Evolutionary conservation across 495 filamentous ascomycete genomes (phyloP).

Genomic region (Xylaria grammica): DNA sequence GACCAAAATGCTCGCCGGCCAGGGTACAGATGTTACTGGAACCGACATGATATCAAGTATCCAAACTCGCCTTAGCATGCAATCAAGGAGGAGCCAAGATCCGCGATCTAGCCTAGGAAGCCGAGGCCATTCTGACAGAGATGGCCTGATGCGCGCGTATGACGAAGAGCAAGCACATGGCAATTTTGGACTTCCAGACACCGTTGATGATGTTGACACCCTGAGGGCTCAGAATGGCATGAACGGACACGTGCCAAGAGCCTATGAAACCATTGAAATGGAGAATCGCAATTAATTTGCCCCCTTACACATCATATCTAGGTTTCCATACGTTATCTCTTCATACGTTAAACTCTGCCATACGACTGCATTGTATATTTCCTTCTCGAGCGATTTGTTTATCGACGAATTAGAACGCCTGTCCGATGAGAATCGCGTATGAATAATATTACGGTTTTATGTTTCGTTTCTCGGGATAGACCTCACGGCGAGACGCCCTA

Average conservation of each 20-base stretch:
- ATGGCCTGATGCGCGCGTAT: slow-evolving; percentile 82
- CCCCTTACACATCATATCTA: not conserved
- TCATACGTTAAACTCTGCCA: slow-evolving; percentile 17
- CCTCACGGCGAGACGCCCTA: slow-evolving; percentile 25
- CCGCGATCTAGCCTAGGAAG: slow-evolving; percentile 62
- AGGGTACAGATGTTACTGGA: slow-evolving; percentile 76
- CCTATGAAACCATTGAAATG: slow-evolving; percentile 49
- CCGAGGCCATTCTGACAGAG: slow-evolving; percentile 67
- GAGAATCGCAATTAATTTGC: slow-evolving; percentile 44
- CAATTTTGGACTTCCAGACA: slow-evolving; percentile 68
- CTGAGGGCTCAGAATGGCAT: slow-evolving; percentile 41
- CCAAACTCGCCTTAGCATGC: slow-evolving; percentile 91
- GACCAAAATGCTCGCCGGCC: slow-evolving; percentile 65
- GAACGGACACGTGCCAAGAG: slow-evolving; percentile 28
- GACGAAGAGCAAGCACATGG: slow-evolving; percentile 73
- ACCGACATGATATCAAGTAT: slow-evolving; percentile 90
- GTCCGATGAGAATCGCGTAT: slow-evolving; percentile 33
- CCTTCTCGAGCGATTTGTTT: slow-evolving; percentile 23
- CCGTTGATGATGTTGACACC: slow-evolving; percentile 62
- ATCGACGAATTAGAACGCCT: slow-evolving; percentile 32
- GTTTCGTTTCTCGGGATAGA: slow-evolving; percentile 31
- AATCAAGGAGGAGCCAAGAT: slow-evolving; percentile 67
- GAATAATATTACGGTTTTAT: slow-evolving; percentile 36
- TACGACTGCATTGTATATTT: slow-evolving; percentile 42
- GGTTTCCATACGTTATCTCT: not conserved